These are phyloP conservation scores for Stephania yunnanensis DNA, from an alignment of 164 flowering plant genomes.

Conservation along the genomic window DNA sequence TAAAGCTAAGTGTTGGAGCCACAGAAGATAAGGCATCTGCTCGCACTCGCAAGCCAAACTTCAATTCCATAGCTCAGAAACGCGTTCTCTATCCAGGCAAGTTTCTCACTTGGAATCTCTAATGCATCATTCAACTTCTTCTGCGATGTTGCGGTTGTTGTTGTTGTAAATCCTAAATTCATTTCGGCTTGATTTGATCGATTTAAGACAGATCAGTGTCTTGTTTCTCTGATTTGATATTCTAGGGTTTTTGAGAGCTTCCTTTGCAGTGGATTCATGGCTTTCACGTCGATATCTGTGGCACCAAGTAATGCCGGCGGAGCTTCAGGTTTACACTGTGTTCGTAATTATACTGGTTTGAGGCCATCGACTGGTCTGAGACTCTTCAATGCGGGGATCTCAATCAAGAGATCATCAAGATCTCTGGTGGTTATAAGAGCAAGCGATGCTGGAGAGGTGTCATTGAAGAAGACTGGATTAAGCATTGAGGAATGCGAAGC, in stretches of 20 bases:
- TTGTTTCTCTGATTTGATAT: neutral
- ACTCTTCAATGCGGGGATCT: neutral
- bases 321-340: constrained; percentile 16
- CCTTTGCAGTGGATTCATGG: constrained; percentile 9
- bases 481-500: constrained; percentile 80
- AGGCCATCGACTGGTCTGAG: constrained; percentile 8
- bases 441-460: constrained; percentile 26
- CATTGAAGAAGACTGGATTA: constrained; percentile 34
- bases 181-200: neutral
- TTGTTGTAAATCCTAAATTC: neutral
- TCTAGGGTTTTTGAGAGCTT: neutral
- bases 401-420: constrained; percentile 9
- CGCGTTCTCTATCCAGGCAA: neutral
- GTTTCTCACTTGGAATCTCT: neutral
- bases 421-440: constrained; percentile 35
- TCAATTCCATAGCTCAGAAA: neutral
- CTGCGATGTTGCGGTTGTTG: neutral
- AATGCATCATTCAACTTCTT: neutral
- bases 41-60: neutral
- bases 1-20: neutral
- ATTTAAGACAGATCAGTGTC: neutral
- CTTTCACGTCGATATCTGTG: constrained; percentile 8
- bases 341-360: constrained; percentile 20
- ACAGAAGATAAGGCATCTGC: neutral
- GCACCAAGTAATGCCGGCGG: constrained; percentile 23